A percentile compares a stretch with the other conserved stretches of the same genome.
Evolutionary conservation across 164 flowering plant genomes (phyloP).

Genomic region (Brasenia schreberi): DNA sequence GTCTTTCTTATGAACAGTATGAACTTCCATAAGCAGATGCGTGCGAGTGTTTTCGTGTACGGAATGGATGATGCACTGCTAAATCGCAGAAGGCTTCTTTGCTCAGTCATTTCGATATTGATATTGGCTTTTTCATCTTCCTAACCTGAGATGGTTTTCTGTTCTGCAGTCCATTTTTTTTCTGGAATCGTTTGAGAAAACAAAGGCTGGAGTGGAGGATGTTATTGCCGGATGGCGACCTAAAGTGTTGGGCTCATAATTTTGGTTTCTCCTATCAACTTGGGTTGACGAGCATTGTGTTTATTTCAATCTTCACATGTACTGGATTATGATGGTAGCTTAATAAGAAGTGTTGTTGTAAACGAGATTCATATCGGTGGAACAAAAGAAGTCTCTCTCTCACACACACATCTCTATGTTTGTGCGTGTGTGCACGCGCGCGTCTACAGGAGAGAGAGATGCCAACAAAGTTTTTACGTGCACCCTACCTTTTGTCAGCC

Average conservation of each 20-base stretch:
- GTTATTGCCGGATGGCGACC: constrained; percentile 92
- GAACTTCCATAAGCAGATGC: background rate
- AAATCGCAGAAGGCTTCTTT: background rate
- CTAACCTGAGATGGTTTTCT: background rate
- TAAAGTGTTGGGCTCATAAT: constrained; percentile 49
- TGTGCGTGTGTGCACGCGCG: too few species aligned
- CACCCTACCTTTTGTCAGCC: too few species aligned
- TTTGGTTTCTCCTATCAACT: background rate
- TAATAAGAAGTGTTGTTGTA: too few species aligned
- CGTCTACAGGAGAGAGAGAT: too few species aligned
- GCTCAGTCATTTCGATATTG: background rate
- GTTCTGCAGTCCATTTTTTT: constrained; percentile 53
- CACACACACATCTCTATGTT: too few species aligned
- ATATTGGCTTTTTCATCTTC: background rate
- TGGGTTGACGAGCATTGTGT: too few species aligned
- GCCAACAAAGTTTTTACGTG: too few species aligned
- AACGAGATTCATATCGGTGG: too few species aligned
- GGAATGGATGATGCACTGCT: background rate
- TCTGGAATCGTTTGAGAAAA: constrained; percentile 61
- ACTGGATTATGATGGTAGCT: too few species aligned
- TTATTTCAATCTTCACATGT: too few species aligned
- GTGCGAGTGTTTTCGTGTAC: background rate
- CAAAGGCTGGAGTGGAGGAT: constrained; percentile 57
- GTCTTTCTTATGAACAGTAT: background rate
- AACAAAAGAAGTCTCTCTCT: too few species aligned